Evolutionary conservation across 441 rosid species (phyloP).

Genomic region (Bruguiera hainesii): DNA sequence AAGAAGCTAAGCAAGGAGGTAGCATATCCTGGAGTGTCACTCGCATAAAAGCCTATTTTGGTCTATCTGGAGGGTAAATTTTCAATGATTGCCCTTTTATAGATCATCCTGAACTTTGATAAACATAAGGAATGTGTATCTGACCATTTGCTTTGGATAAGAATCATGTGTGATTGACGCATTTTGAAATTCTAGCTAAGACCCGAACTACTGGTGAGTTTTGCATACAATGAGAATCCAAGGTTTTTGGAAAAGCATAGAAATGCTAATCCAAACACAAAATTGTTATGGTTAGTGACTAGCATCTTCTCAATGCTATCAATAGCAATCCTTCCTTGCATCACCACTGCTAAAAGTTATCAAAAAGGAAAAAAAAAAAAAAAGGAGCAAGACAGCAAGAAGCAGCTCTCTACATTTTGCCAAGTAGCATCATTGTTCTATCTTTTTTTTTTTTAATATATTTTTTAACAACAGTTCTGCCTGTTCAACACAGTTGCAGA

Average conservation of each 20-base stretch:
- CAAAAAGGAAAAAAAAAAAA: no score
- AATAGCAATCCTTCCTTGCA: not conserved
- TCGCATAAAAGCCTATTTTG: constrained; percentile 82
- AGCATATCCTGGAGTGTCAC: constrained; percentile 72
- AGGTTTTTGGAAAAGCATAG: no score
- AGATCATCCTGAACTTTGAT: not conserved
- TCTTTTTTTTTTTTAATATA: no score
- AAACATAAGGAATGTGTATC: no score
- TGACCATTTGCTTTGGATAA: no score
- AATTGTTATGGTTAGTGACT: not conserved
- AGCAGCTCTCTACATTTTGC: not conserved
- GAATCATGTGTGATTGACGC: not conserved
- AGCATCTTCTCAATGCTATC: not conserved
- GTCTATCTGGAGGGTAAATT: constrained; percentile 91
- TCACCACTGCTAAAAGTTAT: not conserved
- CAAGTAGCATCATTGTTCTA: not conserved
- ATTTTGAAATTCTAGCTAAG: not conserved
- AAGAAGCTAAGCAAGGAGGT: constrained; percentile 59
- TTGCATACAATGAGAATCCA: not conserved
- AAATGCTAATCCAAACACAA: no score
- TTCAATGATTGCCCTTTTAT: constrained; percentile 8
- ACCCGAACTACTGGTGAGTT: not conserved
- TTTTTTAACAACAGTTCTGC: not conserved
- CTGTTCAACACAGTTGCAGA: not conserved
- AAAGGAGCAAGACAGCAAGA: not conserved